phyloP scores from a whole-genome alignment of 192 early-diverging fungal species.

The Podila horticola region DNA sequence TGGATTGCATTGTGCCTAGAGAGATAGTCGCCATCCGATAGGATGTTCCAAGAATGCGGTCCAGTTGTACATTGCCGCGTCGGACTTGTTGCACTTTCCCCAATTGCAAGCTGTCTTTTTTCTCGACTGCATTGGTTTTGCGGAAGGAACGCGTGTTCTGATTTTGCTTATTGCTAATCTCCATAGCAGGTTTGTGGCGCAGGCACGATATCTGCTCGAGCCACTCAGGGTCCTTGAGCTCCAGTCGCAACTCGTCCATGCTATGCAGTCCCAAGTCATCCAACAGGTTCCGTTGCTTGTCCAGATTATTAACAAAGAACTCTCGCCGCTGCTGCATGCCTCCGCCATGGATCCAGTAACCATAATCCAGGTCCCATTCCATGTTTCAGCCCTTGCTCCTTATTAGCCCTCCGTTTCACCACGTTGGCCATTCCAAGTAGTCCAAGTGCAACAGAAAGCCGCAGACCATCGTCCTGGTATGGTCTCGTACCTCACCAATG shows the following conservation, averaged over 20 bases:
- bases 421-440: conserved; percentile 11
- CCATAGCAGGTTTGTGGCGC: no score
- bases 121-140: no score
- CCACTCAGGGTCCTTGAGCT: conserved; percentile 4
- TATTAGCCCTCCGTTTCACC: conserved; percentile 45
- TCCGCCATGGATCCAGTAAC: conserved; percentile 10
- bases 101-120: no score
- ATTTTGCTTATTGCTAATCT: no score
- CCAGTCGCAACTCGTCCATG: background rate
- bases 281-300: background rate
- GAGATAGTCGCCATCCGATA: no score
- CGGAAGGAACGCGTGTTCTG: no score
- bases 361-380: conserved; percentile 20
- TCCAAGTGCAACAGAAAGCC: conserved; percentile 40
- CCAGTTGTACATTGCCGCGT: no score
- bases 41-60: no score
- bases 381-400: conserved; percentile 28
- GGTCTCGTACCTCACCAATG: conserved; percentile 40
- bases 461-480: conserved; percentile 3
- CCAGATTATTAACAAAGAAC: background rate
- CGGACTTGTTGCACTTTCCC: no score
- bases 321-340: conserved; percentile 9
- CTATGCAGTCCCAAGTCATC: no score
- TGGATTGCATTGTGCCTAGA: no score
- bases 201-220: no score